Conservation (phyloP, 2,329 filamentous ascomycete genomes). For the Aspergillus unguis region DNA sequence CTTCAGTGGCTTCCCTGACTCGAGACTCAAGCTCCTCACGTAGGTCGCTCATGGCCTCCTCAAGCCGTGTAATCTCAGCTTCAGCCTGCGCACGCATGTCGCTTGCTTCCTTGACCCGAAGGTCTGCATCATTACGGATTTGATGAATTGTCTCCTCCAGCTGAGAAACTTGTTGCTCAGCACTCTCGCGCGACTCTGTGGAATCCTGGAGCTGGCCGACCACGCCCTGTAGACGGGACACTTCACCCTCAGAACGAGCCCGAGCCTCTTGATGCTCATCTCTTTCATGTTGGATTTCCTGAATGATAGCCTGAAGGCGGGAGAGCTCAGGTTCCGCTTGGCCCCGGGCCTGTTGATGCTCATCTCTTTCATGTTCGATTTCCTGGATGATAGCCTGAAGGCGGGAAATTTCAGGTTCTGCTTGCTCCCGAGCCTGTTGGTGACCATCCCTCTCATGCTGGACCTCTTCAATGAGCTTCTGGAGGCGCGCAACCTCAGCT, state of each 20-base stretch:
- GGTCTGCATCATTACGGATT: conserved; percentile 21
- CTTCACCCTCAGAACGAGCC: conserved; percentile 24
- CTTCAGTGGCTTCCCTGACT: conserved; percentile 27
- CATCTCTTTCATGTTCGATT: conserved; percentile 24
- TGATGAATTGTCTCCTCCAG: conserved; percentile 27
- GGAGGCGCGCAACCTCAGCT: conserved; percentile 27
- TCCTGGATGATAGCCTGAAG: conserved; percentile 48
- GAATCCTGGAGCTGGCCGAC: conserved; percentile 34
- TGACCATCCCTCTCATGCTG: conserved; percentile 30
- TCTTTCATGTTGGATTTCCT: conserved; percentile 12
- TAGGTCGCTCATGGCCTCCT: conserved; percentile 30
- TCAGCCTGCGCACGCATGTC: conserved; percentile 20
- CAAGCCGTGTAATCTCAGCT: conserved; percentile 19
- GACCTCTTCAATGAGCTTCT: conserved; percentile 47
- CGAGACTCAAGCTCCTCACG: conserved; percentile 33
- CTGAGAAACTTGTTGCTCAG: conserved; percentile 27
- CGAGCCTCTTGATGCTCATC: conserved; percentile 20
- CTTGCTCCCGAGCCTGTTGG: conserved; percentile 21
- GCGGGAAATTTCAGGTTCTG: conserved; percentile 25
- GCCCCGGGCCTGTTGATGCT: neutral
- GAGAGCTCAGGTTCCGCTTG: conserved; percentile 25
- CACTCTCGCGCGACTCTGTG: conserved; percentile 25
- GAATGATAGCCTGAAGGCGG: conserved; percentile 48
- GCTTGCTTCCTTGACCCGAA: conserved; percentile 20
- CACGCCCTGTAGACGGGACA: conserved; percentile 25